A percentile compares a stretch with the other conserved stretches of the same genome.
phyloP scores from a whole-genome alignment of 169 alveolate genomes.

The Perkinsus chesapeaki region DNA sequence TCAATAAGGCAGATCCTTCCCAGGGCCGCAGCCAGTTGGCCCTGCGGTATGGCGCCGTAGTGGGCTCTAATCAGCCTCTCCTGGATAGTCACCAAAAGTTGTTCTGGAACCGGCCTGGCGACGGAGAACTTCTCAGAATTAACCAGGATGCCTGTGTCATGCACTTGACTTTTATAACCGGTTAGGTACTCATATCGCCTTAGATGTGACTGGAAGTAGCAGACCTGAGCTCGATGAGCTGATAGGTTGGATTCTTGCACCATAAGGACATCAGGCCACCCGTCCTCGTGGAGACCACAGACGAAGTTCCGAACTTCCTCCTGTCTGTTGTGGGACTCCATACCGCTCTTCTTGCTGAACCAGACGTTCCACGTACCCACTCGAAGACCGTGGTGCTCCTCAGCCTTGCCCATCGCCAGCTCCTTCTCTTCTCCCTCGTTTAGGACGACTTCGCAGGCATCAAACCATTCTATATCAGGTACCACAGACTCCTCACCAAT shows the following conservation, averaged over 20 bases:
- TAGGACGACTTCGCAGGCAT: background rate
- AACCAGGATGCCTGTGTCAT: background rate
- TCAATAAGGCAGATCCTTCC: background rate
- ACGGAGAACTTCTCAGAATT: background rate
- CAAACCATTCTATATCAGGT: background rate
- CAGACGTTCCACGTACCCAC: background rate
- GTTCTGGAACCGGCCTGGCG: background rate
- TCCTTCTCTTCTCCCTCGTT: background rate
- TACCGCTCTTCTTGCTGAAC: background rate
- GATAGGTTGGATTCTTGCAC: background rate
- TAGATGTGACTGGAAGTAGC: background rate
- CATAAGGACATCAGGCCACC: background rate
- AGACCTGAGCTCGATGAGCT: background rate
- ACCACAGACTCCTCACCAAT: background rate
- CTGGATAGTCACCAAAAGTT: background rate
- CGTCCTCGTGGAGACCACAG: background rate
- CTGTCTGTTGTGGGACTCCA: background rate
- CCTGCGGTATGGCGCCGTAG: background rate
- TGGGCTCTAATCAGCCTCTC: background rate
- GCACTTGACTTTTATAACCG: background rate
- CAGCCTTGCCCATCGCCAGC: background rate
- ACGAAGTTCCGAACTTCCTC: background rate
- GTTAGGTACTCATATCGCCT: background rate
- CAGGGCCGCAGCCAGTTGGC: background rate
- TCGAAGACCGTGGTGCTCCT: background rate